These are phyloP conservation scores for Akebia trifoliata DNA, from an alignment of 164 flowering plant genomes.

Conservation along the genomic window DNA sequence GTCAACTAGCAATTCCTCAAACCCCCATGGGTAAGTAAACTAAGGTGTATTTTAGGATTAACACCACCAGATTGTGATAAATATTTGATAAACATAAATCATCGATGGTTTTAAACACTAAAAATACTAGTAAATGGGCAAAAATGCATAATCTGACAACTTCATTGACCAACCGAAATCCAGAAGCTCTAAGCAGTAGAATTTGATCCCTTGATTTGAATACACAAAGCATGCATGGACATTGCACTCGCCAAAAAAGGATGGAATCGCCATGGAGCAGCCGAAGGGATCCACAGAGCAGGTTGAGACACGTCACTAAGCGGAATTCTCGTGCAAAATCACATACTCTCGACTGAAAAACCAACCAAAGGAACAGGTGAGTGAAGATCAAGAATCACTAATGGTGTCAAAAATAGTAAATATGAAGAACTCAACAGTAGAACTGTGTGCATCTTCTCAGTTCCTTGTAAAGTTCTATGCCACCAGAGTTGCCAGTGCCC, in stretches of 20 bases:
- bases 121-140: not conserved
- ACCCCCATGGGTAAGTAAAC: too few relatives aligned
- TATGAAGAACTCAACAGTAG: not conserved
- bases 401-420: not conserved
- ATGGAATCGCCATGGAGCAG: not conserved
- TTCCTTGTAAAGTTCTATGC: not conserved
- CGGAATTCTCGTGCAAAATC: constrained; percentile 38
- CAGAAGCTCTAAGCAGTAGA: constrained; percentile 3
- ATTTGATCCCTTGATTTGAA: not conserved
- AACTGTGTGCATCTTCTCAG: not conserved
- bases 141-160: not conserved
- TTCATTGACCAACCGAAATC: not conserved
- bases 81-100: not conserved
- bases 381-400: not conserved
- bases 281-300: not conserved
- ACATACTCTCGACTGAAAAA: constrained; percentile 73
- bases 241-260: not conserved
- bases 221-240: not conserved
- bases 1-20: too few relatives aligned
- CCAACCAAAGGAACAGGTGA: constrained; percentile 1
- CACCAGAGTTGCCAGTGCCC: too few relatives aligned
- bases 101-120: not conserved
- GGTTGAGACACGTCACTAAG: not conserved
- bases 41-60: not conserved
- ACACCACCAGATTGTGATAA: not conserved